Conservation (phyloP, 768 basidiomycete species). For the Russula sp. region DNA sequence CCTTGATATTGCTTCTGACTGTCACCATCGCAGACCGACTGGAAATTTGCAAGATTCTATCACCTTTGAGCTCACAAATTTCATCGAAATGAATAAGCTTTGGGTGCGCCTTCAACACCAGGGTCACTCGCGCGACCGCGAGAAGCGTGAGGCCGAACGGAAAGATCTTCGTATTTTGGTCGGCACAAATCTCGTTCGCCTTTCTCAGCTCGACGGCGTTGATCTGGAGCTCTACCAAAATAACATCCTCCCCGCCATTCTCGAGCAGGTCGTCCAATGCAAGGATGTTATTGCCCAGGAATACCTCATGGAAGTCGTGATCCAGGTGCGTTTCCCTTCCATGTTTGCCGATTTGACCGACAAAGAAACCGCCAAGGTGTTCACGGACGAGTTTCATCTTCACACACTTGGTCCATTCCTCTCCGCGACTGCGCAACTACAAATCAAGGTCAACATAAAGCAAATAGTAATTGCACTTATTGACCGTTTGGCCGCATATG, state of each 20-base stretch:
- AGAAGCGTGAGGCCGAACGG: slow-evolving; percentile 96
- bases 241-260: slow-evolving; percentile 83
- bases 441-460: slow-evolving; percentile 98
- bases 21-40: slow-evolving; percentile 52
- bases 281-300: slow-evolving; percentile 99
- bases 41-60: slow-evolving; percentile 96
- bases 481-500: slow-evolving; percentile 92
- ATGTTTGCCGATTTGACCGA: background rate
- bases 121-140: slow-evolving; percentile 94
- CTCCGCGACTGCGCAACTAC: slow-evolving; percentile 91
- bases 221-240: slow-evolving; percentile 88
- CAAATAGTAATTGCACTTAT: slow-evolving; percentile 97
- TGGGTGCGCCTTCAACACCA: slow-evolving; percentile 99
- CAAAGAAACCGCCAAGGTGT: slow-evolving; percentile 59
- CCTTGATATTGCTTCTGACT: background rate
- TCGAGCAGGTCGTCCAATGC: slow-evolving; percentile 97
- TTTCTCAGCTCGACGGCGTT: slow-evolving; percentile 94
- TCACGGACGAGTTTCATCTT: slow-evolving; percentile 97
- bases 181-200: slow-evolving; percentile 94
- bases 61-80: slow-evolving; percentile 94
- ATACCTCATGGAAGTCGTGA: slow-evolving; percentile 99
- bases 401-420: slow-evolving; percentile 96
- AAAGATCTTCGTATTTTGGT: slow-evolving; percentile 94
- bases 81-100: slow-evolving; percentile 99
- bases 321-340: slow-evolving; percentile 60